Evolutionary conservation across 1,284 basidiomycete genomes (phyloP).

Genomic region (Ganoderma sinense): DNA sequence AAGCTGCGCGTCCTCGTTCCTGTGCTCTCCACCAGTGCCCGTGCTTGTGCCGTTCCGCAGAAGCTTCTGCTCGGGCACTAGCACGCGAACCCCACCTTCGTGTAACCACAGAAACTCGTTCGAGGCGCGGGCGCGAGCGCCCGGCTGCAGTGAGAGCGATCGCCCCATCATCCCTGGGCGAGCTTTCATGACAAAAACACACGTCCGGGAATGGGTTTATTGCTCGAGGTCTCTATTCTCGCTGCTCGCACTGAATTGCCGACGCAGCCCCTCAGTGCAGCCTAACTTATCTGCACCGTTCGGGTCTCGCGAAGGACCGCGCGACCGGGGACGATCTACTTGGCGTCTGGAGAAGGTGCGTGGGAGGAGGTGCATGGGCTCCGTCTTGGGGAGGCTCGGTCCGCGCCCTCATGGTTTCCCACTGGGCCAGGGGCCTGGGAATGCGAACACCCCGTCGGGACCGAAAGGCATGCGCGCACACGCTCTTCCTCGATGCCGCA

Average conservation of each 20-base stretch:
- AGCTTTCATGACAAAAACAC: neutral
- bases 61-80: slow-evolving; percentile 24
- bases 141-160: slow-evolving; percentile 9
- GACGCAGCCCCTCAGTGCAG: slow-evolving; percentile 21
- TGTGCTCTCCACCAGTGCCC: slow-evolving; percentile 1
- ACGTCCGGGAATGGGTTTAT: slow-evolving; percentile 25
- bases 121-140: slow-evolving; percentile 12
- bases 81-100: slow-evolving; percentile 14
- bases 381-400: slow-evolving; percentile 6
- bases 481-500: slow-evolving; percentile 2
- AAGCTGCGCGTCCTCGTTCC: slow-evolving; percentile 18
- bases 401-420: slow-evolving; percentile 19
- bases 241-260: slow-evolving; percentile 16
- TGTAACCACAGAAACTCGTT: slow-evolving; percentile 32
- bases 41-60: slow-evolving; percentile 14
- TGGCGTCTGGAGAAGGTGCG: neutral
- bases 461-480: neutral
- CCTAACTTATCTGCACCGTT: neutral
- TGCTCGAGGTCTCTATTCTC: slow-evolving; percentile 2
- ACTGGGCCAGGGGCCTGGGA: slow-evolving; percentile 22
- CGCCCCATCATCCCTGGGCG: slow-evolving; percentile 16
- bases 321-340: neutral
- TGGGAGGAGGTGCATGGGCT: neutral
- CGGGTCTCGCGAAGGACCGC: neutral
- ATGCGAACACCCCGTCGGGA: slow-evolving; percentile 5